Conservation (phyloP, 306 rosid genomes). For the Vigna radiata region DNA sequence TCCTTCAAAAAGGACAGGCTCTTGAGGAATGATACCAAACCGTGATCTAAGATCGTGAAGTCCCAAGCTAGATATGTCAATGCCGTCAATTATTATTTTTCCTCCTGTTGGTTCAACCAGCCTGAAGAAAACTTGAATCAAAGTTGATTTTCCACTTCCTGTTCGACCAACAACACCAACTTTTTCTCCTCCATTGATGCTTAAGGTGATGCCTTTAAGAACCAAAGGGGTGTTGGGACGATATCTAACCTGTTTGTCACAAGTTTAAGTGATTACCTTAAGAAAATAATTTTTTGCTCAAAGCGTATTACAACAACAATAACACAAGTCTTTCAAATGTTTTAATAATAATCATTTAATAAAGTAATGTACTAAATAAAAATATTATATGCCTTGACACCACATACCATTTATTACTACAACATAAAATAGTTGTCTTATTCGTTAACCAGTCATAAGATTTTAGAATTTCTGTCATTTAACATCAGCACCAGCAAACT, state of each 20-base stretch:
- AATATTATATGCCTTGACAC: no score
- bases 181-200: conserved; percentile 89
- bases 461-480: neutral
- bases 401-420: no score
- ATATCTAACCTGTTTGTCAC: conserved; percentile 77
- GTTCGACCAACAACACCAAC: conserved; percentile 95
- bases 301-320: no score
- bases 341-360: no score
- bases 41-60: conserved; percentile 96
- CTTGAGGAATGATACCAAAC: conserved; percentile 96
- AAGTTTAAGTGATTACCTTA: conserved; percentile 3
- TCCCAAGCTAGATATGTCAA: conserved; percentile 74
- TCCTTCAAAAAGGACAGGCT: conserved; percentile 98
- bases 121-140: conserved; percentile 92
- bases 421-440: no score
- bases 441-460: no score
- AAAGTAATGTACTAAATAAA: no score
- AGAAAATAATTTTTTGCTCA: conserved; percentile 4
- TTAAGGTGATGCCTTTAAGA: conserved; percentile 83
- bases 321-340: no score
- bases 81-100: conserved; percentile 77
- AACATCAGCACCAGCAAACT: neutral
- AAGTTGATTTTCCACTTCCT: conserved; percentile 93
- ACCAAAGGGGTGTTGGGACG: conserved; percentile 92
- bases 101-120: conserved; percentile 96